Percentiles rank a stretch among this genome's conserved stretches.
Evolutionary conservation across 1,139 yeast species (phyloP).

Genomic region (Ogataea hybrid): DNA sequence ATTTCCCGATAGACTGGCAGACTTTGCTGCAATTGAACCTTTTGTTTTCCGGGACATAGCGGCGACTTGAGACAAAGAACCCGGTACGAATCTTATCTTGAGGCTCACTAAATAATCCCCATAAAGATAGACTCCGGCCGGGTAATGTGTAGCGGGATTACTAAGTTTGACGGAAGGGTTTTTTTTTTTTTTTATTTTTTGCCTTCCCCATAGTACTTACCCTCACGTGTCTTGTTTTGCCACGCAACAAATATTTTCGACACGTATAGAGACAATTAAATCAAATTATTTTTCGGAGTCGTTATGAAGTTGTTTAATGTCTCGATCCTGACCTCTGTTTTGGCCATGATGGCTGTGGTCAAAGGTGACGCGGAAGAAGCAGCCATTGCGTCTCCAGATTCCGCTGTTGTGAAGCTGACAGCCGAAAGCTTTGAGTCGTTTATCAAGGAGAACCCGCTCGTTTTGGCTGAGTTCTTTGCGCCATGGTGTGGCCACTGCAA

Average conservation of each 20-base stretch:
- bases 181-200: neutral
- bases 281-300: neutral
- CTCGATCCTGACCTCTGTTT: slow-evolving; percentile 28
- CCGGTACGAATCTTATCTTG: too few species aligned
- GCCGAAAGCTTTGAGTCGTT: slow-evolving; percentile 59
- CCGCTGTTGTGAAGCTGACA: slow-evolving; percentile 83
- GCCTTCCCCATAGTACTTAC: neutral
- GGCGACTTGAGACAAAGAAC: too few species aligned
- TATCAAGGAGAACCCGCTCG: too few species aligned
- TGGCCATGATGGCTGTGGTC: slow-evolving; percentile 25
- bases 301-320: slow-evolving; percentile 26
- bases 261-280: neutral
- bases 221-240: slow-evolving; percentile 6
- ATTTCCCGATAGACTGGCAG: neutral
- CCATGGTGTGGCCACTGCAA: too few species aligned
- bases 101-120: neutral
- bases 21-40: neutral
- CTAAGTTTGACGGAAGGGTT: neutral
- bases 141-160: neutral
- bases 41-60: too few species aligned
- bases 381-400: slow-evolving; percentile 75
- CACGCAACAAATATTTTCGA: slow-evolving; percentile 1
- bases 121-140: neutral
- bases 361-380: slow-evolving; percentile 37
- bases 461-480: too few species aligned